phyloP scores from a whole-genome alignment of 1,284 basidiomycete species.

The Trametes pubescens region DNA sequence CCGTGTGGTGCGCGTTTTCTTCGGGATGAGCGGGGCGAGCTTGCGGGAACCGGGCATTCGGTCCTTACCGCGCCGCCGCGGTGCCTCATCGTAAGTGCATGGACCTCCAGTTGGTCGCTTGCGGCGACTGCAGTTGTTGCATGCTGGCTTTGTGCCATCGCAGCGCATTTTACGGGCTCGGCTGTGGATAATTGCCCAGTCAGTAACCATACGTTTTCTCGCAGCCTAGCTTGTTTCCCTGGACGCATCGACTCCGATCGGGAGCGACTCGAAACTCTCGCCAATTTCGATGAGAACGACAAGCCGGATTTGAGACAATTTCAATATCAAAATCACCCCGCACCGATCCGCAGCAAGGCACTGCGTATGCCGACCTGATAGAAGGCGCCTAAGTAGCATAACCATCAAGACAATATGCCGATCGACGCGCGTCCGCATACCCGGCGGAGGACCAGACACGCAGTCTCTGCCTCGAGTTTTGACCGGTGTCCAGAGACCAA shows the following conservation, averaged over 20 bases:
- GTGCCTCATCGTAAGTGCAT: conserved; percentile 67
- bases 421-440: too few relatives aligned
- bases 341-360: too few relatives aligned
- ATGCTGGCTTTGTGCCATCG: conserved; percentile 77
- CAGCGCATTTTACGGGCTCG: conserved; percentile 81
- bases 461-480: too few relatives aligned
- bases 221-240: too few relatives aligned
- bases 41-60: conserved; percentile 77
- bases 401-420: too few relatives aligned
- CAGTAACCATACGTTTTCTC: too few relatives aligned
- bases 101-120: conserved; percentile 18
- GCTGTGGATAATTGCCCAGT: conserved; percentile 45
- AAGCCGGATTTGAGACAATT: background rate
- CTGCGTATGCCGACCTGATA: too few relatives aligned
- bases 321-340: background rate
- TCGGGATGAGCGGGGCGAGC: conserved; percentile 40
- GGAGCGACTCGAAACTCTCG: too few relatives aligned
- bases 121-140: conserved; percentile 71
- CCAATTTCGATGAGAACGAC: too few relatives aligned
- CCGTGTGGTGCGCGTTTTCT: conserved; percentile 28
- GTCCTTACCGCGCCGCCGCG: conserved; percentile 80
- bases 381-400: too few relatives aligned
- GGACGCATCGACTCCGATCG: too few relatives aligned
- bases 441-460: too few relatives aligned
- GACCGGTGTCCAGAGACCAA: background rate